Evolutionary conservation across 768 basidiomycete species (phyloP).

Genomic region (Coprinellus aureogranulatus): DNA sequence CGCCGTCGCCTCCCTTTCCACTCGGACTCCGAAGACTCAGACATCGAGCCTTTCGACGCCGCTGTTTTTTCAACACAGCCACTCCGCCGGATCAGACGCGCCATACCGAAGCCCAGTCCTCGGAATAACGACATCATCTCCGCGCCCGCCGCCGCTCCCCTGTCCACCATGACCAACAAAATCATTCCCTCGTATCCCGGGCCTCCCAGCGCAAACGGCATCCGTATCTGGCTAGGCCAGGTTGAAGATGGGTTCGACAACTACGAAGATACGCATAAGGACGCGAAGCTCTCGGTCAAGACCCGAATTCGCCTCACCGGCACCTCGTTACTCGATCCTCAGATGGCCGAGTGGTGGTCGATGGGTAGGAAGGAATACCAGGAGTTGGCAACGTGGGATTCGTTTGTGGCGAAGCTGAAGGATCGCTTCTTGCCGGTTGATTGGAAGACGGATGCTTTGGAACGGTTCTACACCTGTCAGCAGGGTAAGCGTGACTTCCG

Average conservation of each 20-base stretch:
- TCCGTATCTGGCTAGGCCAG: background rate
- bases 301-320: background rate
- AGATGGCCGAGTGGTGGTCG: background rate
- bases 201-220: background rate
- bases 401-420: background rate
- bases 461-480: background rate
- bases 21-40: background rate
- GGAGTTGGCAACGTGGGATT: background rate
- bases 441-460: background rate
- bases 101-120: no score
- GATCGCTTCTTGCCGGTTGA: background rate
- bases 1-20: background rate
- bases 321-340: background rate
- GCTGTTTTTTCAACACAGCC: background rate
- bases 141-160: no score
- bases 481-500: background rate
- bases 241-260: background rate
- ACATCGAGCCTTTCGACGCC: background rate
- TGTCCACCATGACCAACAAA: background rate
- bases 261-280: background rate
- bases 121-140: no score
- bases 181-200: background rate
- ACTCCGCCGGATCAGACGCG: background rate
- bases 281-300: background rate
- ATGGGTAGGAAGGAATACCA: background rate